phyloP scores from a whole-genome alignment of 495 filamentous ascomycete genomes.

The Talaromyces wortmannii region DNA sequence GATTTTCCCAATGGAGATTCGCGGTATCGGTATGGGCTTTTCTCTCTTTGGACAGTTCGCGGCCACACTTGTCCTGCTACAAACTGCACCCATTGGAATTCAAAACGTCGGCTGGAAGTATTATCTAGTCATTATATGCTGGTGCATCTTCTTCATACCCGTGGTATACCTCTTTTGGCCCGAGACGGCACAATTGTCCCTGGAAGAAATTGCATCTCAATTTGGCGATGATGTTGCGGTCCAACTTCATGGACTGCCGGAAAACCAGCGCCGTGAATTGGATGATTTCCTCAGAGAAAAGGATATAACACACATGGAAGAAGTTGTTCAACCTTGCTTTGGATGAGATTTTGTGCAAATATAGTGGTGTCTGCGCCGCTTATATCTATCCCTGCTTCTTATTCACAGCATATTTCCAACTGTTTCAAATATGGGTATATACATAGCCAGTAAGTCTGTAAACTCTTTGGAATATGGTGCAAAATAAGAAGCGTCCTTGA shows the following conservation, averaged over 20 bases:
- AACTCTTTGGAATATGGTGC: too few relatives aligned
- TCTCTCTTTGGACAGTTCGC: constrained; percentile 37
- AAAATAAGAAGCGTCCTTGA: too few relatives aligned
- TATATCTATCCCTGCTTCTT: too few relatives aligned
- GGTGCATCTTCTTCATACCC: constrained; percentile 33
- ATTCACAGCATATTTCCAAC: too few relatives aligned
- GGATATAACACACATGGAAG: constrained; percentile 3
- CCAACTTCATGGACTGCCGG: constrained; percentile 10
- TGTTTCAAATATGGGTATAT: too few relatives aligned
- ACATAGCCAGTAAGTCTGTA: too few relatives aligned
- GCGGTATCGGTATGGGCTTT: constrained; percentile 39
- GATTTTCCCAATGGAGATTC: constrained; percentile 45
- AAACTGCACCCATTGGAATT: constrained; percentile 39
- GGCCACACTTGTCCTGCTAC: constrained; percentile 27
- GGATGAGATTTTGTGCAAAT: not conserved
- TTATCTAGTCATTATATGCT: constrained; percentile 42
- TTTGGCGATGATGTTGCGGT: constrained; percentile 36
- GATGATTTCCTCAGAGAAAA: constrained; percentile 2
- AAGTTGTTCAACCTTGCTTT: not conserved
- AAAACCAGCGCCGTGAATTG: not conserved
- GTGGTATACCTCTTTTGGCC: constrained; percentile 49
- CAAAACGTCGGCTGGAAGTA: constrained; percentile 37
- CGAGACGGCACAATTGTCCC: constrained; percentile 46
- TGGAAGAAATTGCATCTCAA: constrained; percentile 40
- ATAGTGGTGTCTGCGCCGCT: too few relatives aligned